Base-by-base conservation (phyloP, 2,329 filamentous ascomycete species). In the Alternaria gaisen region DNA sequence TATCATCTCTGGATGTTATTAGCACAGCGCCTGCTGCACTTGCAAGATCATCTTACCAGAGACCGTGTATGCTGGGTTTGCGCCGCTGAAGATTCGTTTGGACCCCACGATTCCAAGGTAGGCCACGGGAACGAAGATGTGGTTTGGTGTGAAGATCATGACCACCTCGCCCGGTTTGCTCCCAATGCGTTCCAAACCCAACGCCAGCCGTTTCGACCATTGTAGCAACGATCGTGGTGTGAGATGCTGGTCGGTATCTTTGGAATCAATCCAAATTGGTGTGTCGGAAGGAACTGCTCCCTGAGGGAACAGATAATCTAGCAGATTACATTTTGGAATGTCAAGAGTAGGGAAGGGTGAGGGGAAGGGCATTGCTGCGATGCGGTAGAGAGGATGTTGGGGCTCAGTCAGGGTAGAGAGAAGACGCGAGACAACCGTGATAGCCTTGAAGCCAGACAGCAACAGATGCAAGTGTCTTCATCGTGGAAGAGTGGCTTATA, bases 111-210 rank as follows among this genome's bases (percentile, higher is more conserved):
- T 81, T 4, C 83, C 84, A 20, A 86, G 73, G 65, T 84, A 86
- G 11, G 83, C 81, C 2, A 82, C 80, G 0, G 84, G 84, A 2
- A 86, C 81, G 63, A 82, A 85, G 26, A 86, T 80, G 54, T 86
- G 83, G 68, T 86, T 86, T 5, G 83, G 83, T 0, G 83, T 83
- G 63, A 82, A 82, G 9, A 85, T 82, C 80, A 86, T 80, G 30
- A 85, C 81, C 1, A 83, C 82, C 32, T 86, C 84, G 2, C 83
- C 83, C 18, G 70, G 74, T 58, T 80, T 74, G 34, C 84, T 68
- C 7, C 82, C 83, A 7, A 83, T 69, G 14, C 73, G 76, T 52
- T 83, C 75, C 18, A 86, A 74, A 11, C 84, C 84, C 47, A 79
- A 72, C 0, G 79, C 81, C 3, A 87, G 71, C 40, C 83, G 77